Base-by-base conservation (phyloP, 2,329 filamentous ascomycete species). In the Calonectria pteridis region DNA sequence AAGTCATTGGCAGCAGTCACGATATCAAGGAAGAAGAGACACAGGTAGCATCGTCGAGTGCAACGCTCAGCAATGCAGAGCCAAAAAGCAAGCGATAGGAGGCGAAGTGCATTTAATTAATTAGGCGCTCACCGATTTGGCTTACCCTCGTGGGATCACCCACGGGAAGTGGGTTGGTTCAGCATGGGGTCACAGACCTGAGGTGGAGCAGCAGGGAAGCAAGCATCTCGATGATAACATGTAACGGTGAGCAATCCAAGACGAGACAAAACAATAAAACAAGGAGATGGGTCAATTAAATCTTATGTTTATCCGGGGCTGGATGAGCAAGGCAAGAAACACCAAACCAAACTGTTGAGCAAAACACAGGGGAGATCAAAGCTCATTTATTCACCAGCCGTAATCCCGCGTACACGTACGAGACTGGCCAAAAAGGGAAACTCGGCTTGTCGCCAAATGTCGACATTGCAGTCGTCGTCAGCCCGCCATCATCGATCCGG, bases 401-500 rank as follows among this genome's bases (percentile, higher is more conserved):
- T 50, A 53, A 10, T 13, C 26, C 11, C 53, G 28, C 31, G 29
- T 18, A n/a, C 23, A 20, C 33, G 20, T 29, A 64, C 18, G 59
- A 35, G 55, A n/a, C 28, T 46, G 37, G 9, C 37, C 40, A 4
- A 29, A 67, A 33, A 31, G 33, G 65, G 65, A 67, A 67, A 26
- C 28, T 67, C 65, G 35, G 37, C 10, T 28, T 49, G 20, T 18
- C 29, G 35, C 26, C 29, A 35, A 28, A 43, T 70, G 62, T 67
- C 51, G 70, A 72, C 50, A 65, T 69, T 40, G 37, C 71, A 69
- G 40, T 69, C 70, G 65, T 73, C 71, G 66, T 73, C 59, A 66
- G 66, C 71, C 53, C 33, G 33, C 29, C 55, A 64, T 67, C n/a
- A 58, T 40, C 29, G 37, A 58, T 69, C 65, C 65, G 50, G 49